A percentile compares a stretch with the other conserved stretches of the same genome.
Evolutionary conservation across 2,329 filamentous ascomycete species (phyloP).

Genomic region (Ascocoryne sarcoides): DNA sequence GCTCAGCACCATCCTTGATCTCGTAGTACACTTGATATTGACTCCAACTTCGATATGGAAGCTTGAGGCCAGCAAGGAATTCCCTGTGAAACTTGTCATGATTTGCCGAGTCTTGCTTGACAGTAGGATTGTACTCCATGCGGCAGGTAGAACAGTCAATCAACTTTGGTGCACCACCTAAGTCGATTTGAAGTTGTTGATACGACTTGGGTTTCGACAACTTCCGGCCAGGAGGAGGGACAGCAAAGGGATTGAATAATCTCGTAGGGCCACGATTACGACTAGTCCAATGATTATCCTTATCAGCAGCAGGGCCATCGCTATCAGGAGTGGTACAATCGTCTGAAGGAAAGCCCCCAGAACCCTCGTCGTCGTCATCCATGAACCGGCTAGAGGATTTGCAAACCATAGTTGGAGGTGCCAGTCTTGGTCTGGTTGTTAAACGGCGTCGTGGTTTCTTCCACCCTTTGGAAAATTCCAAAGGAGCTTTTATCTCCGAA

Average conservation of each 20-base stretch:
- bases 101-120: not conserved
- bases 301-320: too few species aligned
- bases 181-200: not conserved
- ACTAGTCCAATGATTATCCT: too few species aligned
- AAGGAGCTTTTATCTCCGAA: too few species aligned
- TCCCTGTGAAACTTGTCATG: not conserved
- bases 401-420: too few species aligned
- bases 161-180: not conserved
- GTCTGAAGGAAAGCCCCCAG: too few species aligned
- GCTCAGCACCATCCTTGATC: not conserved
- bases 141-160: not conserved
- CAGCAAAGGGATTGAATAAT: too few species aligned
- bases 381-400: too few species aligned
- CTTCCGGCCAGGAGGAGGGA: too few species aligned
- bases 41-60: not conserved
- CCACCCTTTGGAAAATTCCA: constrained; percentile 1
- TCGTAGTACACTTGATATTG: not conserved
- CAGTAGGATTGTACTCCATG: not conserved
- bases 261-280: too few species aligned
- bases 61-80: not conserved
- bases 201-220: too few species aligned
- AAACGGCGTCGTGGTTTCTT: constrained; percentile 14
- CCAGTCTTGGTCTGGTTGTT: constrained; percentile 10
- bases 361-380: too few species aligned
- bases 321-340: too few species aligned